phyloP scores from a whole-genome alignment of 2,329 filamentous ascomycete genomes.

The Aspergillus latus region DNA sequence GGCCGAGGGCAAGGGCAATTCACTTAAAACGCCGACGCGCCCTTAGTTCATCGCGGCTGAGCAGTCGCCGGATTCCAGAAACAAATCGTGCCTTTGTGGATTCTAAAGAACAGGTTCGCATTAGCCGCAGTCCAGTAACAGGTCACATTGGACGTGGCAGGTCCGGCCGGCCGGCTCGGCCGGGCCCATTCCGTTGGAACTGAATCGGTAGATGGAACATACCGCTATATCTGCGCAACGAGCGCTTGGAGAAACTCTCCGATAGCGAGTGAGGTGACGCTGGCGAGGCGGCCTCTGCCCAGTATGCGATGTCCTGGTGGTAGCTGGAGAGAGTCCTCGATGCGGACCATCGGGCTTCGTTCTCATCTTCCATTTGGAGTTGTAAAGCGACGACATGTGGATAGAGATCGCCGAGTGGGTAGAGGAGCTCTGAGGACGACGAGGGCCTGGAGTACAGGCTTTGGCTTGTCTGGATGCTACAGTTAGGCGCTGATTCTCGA shows the following conservation, averaged over 20 bases:
- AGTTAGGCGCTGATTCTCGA: too few relatives aligned
- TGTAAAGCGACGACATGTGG: conserved; percentile 40
- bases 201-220: conserved; percentile 11
- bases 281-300: conserved; percentile 33
- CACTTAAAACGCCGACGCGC: conserved; percentile 23
- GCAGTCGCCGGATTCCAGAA: conserved; percentile 34
- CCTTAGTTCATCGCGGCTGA: conserved; percentile 35
- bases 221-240: conserved; percentile 29
- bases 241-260: conserved; percentile 21
- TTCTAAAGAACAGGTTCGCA: conserved; percentile 19
- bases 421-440: conserved; percentile 33
- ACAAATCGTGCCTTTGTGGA: conserved; percentile 30
- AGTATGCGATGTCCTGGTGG: conserved; percentile 32
- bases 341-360: conserved; percentile 27
- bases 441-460: conserved; percentile 29
- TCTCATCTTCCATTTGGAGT: conserved; percentile 30
- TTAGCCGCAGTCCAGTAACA: conserved; percentile 17
- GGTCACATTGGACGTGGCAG: conserved; percentile 12
- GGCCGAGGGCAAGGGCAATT: not conserved
- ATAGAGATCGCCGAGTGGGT: conserved; percentile 35
- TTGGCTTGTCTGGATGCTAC: conserved; percentile 23
- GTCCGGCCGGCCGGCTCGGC: not conserved
- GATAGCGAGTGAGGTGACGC: conserved; percentile 19
- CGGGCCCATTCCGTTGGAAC: not conserved
- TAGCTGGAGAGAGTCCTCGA: conserved; percentile 30